Evolutionary conservation across 106 monocot species (phyloP).

Genomic region (Dioscorea dumetorum): DNA sequence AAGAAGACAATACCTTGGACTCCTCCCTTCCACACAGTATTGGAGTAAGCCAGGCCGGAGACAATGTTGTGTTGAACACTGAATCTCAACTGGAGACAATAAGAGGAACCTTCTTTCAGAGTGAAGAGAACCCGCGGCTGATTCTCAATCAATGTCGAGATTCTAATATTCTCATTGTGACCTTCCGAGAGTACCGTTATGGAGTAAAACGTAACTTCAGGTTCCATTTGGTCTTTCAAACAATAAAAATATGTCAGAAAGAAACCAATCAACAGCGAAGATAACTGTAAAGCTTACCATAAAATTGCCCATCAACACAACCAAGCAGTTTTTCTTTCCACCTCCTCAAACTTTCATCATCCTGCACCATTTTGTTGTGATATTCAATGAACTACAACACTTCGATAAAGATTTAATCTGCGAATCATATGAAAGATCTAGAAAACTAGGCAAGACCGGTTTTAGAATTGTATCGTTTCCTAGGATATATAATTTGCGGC

Average conservation of each 20-base stretch:
- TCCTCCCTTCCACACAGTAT: conserved; percentile 37
- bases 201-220: conserved; percentile 37
- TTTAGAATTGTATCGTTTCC: too few species aligned
- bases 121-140: conserved; percentile 11
- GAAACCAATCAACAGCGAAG: not conserved
- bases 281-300: conserved; percentile 8
- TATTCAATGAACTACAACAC: too few species aligned
- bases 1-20: conserved; percentile 12
- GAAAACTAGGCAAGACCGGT: too few species aligned
- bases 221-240: conserved; percentile 29
- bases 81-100: conserved; percentile 37
- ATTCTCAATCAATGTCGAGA: conserved; percentile 22
- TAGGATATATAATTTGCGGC: too few species aligned
- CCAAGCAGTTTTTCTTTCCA: conserved; percentile 52
- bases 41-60: conserved; percentile 34
- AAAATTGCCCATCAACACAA: conserved; percentile 17
- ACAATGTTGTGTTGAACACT: conserved; percentile 45
- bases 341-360: conserved; percentile 51
- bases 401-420: too few species aligned
- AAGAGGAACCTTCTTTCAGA: conserved; percentile 35
- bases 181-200: conserved; percentile 30
- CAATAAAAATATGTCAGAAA: not conserved
- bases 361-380: conserved; percentile 4
- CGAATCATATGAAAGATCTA: too few species aligned
- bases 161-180: conserved; percentile 7